Percentiles rank a stretch among this genome's conserved stretches.
Evolutionary conservation across 1,284 basidiomycete species (phyloP).

Genomic region (Hemileia vastatrix): DNA sequence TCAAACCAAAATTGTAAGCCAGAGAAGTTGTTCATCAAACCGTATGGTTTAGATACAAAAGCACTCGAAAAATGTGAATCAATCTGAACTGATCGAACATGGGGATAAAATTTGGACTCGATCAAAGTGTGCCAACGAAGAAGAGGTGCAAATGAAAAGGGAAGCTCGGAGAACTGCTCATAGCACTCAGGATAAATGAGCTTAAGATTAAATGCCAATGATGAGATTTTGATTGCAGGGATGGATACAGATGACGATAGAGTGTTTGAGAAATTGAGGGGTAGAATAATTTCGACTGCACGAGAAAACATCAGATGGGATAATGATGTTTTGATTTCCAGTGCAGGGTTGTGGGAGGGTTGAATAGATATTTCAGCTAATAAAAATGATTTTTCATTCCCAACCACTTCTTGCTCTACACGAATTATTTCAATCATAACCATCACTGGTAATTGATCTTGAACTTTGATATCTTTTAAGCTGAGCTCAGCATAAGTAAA

Average conservation of each 20-base stretch:
- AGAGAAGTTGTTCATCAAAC: not conserved
- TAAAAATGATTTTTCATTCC: not conserved
- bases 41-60: conserved; percentile 25
- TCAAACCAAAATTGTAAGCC: conserved; percentile 34
- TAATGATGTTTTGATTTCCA: not conserved
- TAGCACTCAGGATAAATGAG: not conserved
- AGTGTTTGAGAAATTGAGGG: not conserved
- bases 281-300: not conserved
- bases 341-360: too few species aligned
- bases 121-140: conserved; percentile 26
- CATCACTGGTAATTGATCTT: too few species aligned
- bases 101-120: conserved; percentile 34
- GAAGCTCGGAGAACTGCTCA: too few species aligned
- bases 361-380: conserved; percentile 2
- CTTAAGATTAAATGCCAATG: conserved; percentile 4
- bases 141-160: conserved; percentile 28
- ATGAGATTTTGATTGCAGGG: conserved; percentile 4
- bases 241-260: not conserved
- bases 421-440: too few species aligned
- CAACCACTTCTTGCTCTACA: too few species aligned
- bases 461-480: too few species aligned
- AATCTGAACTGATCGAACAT: conserved; percentile 25
- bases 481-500: too few species aligned
- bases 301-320: not conserved
- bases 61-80: conserved; percentile 34